Percentiles rank a stretch among this genome's conserved stretches.
Evolutionary conservation across 2,329 filamentous ascomycete genomes (phyloP).

Genomic region (Apiospora kogelbergensis): DNA sequence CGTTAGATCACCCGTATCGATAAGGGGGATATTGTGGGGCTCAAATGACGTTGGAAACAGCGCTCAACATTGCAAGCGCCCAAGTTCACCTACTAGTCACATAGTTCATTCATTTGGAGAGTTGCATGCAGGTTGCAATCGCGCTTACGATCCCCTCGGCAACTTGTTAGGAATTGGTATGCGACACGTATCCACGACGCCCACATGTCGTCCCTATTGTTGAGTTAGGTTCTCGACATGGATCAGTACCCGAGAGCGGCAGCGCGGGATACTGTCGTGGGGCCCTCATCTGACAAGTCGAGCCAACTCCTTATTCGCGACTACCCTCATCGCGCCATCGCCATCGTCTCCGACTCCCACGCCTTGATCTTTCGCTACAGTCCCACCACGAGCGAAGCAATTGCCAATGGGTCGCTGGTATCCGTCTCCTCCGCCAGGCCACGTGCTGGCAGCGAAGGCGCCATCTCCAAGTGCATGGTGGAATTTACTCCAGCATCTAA

Average conservation of each 20-base stretch:
- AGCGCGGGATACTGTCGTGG: slow-evolving; percentile 14
- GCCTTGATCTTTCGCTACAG: slow-evolving; percentile 84
- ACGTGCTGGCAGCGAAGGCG: slow-evolving; percentile 42
- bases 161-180: background rate
- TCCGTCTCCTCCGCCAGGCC: slow-evolving; percentile 49
- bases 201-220: background rate
- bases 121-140: background rate
- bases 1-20: background rate
- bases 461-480: slow-evolving; percentile 74
- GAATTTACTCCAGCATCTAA: slow-evolving; percentile 71
- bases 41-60: background rate
- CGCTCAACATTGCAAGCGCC: background rate
- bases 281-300: slow-evolving; percentile 49
- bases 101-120: background rate
- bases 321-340: slow-evolving; percentile 82
- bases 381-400: slow-evolving; percentile 59
- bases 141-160: background rate
- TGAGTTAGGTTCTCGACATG: slow-evolving; percentile 13
- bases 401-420: slow-evolving; percentile 57
- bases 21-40: slow-evolving; percentile 1
- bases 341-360: slow-evolving; percentile 76
- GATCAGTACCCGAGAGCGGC: slow-evolving; percentile 17
- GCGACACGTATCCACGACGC: background rate
- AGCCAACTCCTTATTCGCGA: slow-evolving; percentile 84
- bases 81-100: background rate